Evolutionary conservation across 768 basidiomycete species (phyloP).

Genomic region (Thelephora ganbajun): DNA sequence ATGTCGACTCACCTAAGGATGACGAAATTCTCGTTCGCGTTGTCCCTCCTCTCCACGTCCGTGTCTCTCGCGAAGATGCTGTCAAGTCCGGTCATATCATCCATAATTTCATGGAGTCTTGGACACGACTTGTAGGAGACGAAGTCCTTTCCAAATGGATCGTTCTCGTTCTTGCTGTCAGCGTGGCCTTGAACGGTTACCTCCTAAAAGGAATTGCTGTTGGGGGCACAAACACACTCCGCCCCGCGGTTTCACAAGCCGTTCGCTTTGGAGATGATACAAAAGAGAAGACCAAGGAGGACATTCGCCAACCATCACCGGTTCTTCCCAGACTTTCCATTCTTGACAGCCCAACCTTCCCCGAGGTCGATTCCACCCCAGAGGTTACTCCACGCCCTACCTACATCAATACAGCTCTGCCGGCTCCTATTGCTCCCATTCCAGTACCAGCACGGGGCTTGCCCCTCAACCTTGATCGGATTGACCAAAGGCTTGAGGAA

Average conservation of each 20-base stretch:
- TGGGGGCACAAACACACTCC: slow-evolving; percentile 16
- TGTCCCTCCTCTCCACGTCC: slow-evolving; percentile 43
- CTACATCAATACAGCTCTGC: slow-evolving; percentile 8
- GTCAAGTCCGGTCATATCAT: slow-evolving; percentile 36
- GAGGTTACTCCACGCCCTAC: slow-evolving; percentile 7
- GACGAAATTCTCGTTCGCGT: slow-evolving; percentile 44
- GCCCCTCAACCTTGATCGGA: slow-evolving; percentile 40
- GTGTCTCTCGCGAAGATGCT: slow-evolving; percentile 22
- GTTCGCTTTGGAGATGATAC: slow-evolving; percentile 7
- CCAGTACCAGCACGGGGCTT: slow-evolving; percentile 7
- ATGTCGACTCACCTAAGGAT: slow-evolving; percentile 6
- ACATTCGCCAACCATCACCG: neutral
- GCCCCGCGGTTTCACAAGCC: slow-evolving; percentile 13
- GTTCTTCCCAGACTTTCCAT: neutral
- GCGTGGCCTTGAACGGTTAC: slow-evolving; percentile 85
- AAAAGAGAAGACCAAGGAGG: slow-evolving; percentile 6
- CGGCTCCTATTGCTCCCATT: slow-evolving; percentile 6
- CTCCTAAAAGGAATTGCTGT: slow-evolving; percentile 76
- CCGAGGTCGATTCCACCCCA: neutral
- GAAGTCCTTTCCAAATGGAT: slow-evolving; percentile 94
- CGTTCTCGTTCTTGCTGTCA: slow-evolving; percentile 72
- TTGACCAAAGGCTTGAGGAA: slow-evolving; percentile 35
- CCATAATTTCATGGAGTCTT: slow-evolving; percentile 79
- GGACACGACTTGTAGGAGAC: slow-evolving; percentile 88
- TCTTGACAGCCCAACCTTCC: neutral